Percentiles rank a stretch among this genome's conserved stretches.
Conservation (phyloP, 2,329 filamentous ascomycete genomes). For the Curvularia sp. region DNA sequence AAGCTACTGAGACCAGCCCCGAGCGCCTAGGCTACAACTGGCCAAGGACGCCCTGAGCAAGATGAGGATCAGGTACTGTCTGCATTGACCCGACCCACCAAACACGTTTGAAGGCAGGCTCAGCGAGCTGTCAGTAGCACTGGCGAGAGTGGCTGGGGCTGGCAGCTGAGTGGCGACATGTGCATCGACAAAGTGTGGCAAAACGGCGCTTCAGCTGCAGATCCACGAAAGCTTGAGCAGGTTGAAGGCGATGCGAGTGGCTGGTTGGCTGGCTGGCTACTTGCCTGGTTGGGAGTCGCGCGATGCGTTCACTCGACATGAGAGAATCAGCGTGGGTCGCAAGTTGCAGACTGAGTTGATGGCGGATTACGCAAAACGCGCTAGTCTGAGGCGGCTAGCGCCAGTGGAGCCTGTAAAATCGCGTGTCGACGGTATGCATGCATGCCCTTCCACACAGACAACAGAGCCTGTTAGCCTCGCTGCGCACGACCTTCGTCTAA, state of each 20-base stretch:
- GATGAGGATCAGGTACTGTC: conserved; percentile 32
- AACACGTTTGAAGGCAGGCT: conserved; percentile 26
- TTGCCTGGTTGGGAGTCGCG: conserved; percentile 9
- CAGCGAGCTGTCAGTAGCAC: conserved; percentile 6
- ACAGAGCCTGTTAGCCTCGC: conserved; percentile 32
- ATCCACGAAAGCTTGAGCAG: conserved; percentile 17
- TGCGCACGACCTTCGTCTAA: conserved; percentile 25
- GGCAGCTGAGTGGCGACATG: neutral
- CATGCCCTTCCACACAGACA: conserved; percentile 29
- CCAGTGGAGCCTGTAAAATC: conserved; percentile 29
- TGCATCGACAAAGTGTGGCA: conserved; percentile 13
- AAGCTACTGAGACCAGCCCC: conserved; percentile 18
- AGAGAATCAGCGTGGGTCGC: conserved; percentile 12
- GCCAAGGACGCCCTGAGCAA: conserved; percentile 20
- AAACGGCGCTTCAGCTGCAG: conserved; percentile 16
- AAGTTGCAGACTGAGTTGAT: conserved; percentile 5
- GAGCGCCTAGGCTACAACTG: conserved; percentile 22
- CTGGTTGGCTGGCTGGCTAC: conserved; percentile 9
- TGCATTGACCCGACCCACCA: conserved; percentile 30
- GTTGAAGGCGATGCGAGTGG: conserved; percentile 10
- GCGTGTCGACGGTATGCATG: conserved; percentile 31
- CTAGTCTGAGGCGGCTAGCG: conserved; percentile 10
- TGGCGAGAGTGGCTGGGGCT: neutral
- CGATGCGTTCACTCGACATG: conserved; percentile 17
- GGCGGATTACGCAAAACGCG: conserved; percentile 18